These are phyloP conservation scores for Yamadazyma paraphyllophila DNA, from an alignment of 805 yeast species.

Conservation along the genomic window DNA sequence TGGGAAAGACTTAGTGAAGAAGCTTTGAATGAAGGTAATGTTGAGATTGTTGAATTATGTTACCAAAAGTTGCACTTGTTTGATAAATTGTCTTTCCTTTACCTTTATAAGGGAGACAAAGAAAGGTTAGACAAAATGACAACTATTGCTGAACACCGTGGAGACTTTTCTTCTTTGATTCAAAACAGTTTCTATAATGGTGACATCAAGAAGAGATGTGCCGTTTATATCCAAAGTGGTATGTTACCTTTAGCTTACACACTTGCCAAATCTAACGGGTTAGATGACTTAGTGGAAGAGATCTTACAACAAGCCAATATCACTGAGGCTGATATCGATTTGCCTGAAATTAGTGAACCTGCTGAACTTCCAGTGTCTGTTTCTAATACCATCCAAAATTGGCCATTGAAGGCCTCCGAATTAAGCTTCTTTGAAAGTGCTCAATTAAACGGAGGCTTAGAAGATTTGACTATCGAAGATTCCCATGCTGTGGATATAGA, in stretches of 20 bases:
- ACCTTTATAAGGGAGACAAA: slow-evolving; percentile 77
- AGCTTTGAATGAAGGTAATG: slow-evolving; percentile 87
- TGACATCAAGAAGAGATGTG: slow-evolving; percentile 71
- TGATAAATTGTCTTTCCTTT: slow-evolving; percentile 87
- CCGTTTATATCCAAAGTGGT: slow-evolving; percentile 73
- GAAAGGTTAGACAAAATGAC: slow-evolving; percentile 81
- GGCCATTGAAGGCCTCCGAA: slow-evolving; percentile 80
- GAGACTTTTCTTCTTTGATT: slow-evolving; percentile 73
- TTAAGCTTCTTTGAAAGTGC: slow-evolving; percentile 85
- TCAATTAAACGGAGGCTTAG: slow-evolving; percentile 63
- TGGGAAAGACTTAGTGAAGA: slow-evolving; percentile 86
- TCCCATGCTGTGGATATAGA: slow-evolving; percentile 10
- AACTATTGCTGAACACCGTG: slow-evolving; percentile 83
- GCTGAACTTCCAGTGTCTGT: slow-evolving; percentile 49
- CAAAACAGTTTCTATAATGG: slow-evolving; percentile 80
- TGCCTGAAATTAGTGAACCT: slow-evolving; percentile 53
- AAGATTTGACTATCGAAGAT: slow-evolving; percentile 54
- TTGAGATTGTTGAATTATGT: slow-evolving; percentile 78
- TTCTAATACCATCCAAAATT: slow-evolving; percentile 48
- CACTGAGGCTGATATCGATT: slow-evolving; percentile 56
- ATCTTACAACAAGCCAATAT: slow-evolving; percentile 71
- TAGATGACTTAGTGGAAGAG: slow-evolving; percentile 68
- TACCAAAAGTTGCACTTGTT: slow-evolving; percentile 84
- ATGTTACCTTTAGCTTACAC: slow-evolving; percentile 89
- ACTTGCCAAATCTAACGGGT: slow-evolving; percentile 83